phyloP scores from a whole-genome alignment of 352 stramenopile species.

The Globisporangium barbulae region DNA sequence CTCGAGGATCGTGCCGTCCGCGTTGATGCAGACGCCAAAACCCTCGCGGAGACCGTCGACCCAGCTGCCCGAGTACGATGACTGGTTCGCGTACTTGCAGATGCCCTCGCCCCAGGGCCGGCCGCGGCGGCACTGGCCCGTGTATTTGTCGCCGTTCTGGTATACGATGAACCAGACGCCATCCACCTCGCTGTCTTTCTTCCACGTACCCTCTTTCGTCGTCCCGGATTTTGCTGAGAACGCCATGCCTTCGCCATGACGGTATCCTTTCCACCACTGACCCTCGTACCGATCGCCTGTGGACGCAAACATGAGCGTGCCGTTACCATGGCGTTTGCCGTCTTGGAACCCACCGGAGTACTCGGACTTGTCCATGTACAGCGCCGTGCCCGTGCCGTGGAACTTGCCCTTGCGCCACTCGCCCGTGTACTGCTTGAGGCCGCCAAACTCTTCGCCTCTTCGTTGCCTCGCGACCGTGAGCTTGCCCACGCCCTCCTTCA shows the following conservation, averaged over 20 bases:
- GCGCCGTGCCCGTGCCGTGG: conserved; percentile 76
- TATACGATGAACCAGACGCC: conserved; percentile 70
- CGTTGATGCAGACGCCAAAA: conserved; percentile 58
- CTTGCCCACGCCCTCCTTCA: conserved; percentile 63
- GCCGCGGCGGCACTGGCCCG: conserved; percentile 50
- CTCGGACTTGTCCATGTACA: conserved; percentile 84
- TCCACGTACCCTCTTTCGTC: conserved; percentile 71
- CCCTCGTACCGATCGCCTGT: conserved; percentile 59
- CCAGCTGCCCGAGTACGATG: conserved; percentile 88
- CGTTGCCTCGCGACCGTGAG: conserved; percentile 27
- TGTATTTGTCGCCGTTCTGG: conserved; percentile 77
- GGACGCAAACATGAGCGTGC: conserved; percentile 36
- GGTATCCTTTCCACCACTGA: conserved; percentile 71
- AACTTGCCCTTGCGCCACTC: conserved; percentile 61
- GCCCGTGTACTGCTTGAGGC: conserved; percentile 59
- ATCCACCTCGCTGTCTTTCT: conserved; percentile 51
- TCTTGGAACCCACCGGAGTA: conserved; percentile 85
- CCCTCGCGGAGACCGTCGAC: conserved; percentile 78
- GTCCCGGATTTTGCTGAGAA: conserved; percentile 55
- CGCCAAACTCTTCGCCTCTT: conserved; percentile 34
- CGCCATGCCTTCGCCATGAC: conserved; percentile 56
- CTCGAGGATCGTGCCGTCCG: conserved; percentile 59
- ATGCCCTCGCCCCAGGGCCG: conserved; percentile 76
- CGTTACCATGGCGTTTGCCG: conserved; percentile 72
- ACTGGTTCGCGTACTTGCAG: conserved; percentile 89